These are phyloP conservation scores for Zygoascus tannicola DNA, from an alignment of 805 yeast species.

Conservation along the genomic window DNA sequence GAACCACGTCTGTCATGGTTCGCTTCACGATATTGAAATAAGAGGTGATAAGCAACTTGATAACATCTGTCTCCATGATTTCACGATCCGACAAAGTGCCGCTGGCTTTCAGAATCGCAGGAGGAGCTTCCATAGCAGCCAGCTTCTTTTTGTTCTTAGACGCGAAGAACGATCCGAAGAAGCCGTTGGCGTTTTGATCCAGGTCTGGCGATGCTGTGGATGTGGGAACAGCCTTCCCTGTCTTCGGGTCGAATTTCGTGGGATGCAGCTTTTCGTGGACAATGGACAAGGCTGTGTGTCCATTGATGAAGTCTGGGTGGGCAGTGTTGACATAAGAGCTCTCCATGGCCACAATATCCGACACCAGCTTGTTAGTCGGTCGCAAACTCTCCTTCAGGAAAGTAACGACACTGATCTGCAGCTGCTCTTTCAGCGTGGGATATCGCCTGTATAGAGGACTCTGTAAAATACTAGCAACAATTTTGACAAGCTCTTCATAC, in stretches of 20 bases:
- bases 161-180: slow-evolving; percentile 91
- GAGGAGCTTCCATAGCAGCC: slow-evolving; percentile 95
- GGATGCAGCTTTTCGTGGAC: slow-evolving; percentile 81
- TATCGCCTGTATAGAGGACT: slow-evolving; percentile 80
- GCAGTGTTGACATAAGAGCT: slow-evolving; percentile 94
- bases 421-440: slow-evolving; percentile 85
- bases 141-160: slow-evolving; percentile 87
- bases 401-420: slow-evolving; percentile 69
- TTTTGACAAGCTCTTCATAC: slow-evolving; percentile 90
- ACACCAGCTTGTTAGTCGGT: slow-evolving; percentile 81
- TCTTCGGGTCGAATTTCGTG: slow-evolving; percentile 79
- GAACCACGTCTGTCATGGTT: slow-evolving; percentile 86
- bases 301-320: slow-evolving; percentile 91
- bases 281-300: slow-evolving; percentile 88
- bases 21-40: slow-evolving; percentile 89
- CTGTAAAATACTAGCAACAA: slow-evolving; percentile 72
- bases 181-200: slow-evolving; percentile 43
- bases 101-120: slow-evolving; percentile 82
- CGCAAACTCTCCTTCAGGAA: slow-evolving; percentile 68
- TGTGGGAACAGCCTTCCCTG: slow-evolving; percentile 70
- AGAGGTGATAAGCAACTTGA: slow-evolving; percentile 79
- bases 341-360: slow-evolving; percentile 75
- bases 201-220: slow-evolving; percentile 16
- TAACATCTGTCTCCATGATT: slow-evolving; percentile 91
- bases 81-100: slow-evolving; percentile 92